Evolutionary conservation across 164 flowering plant genomes (phyloP).

Genomic region (Macadamia tetraphylla): DNA sequence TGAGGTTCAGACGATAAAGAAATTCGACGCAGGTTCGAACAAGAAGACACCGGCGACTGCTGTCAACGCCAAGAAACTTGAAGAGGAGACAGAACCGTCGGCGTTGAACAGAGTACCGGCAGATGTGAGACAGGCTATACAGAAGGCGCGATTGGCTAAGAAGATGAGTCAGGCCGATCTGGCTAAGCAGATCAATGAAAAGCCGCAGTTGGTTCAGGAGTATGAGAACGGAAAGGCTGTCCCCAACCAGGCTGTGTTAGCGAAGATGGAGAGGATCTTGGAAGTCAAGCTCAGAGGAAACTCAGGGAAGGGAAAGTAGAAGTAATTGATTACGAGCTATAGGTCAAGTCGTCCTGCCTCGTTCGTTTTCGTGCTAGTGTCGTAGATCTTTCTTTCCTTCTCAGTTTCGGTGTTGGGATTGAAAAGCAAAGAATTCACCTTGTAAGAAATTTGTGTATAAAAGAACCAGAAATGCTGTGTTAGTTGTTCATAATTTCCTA

Average conservation of each 20-base stretch:
- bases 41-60: conserved; percentile 37
- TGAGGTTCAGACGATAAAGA: conserved; percentile 54
- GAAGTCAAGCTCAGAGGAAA: conserved; percentile 23
- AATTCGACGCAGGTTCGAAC: conserved; percentile 57
- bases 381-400: too few relatives aligned
- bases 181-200: conserved; percentile 70
- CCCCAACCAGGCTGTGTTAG: conserved; percentile 36
- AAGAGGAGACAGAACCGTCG: conserved; percentile 55
- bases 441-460: too few relatives aligned
- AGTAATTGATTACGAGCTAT: too few relatives aligned
- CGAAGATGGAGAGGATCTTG: conserved; percentile 24
- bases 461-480: too few relatives aligned
- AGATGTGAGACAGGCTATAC: conserved; percentile 56
- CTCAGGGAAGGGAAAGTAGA: neutral
- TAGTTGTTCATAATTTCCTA: too few relatives aligned
- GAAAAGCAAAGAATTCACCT: too few relatives aligned
- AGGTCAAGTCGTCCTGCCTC: too few relatives aligned
- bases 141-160: conserved; percentile 72
- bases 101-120: conserved; percentile 39
- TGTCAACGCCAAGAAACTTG: conserved; percentile 58
- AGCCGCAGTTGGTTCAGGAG: conserved; percentile 71
- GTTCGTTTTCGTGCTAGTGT: too few relatives aligned
- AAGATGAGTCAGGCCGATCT: conserved; percentile 79
- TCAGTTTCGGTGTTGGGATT: too few relatives aligned
- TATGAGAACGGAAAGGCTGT: conserved; percentile 82